Conservation (phyloP, 225 moss, liverwort and hornwort species). For the Bryoerythrophyllum caledonicum region DNA sequence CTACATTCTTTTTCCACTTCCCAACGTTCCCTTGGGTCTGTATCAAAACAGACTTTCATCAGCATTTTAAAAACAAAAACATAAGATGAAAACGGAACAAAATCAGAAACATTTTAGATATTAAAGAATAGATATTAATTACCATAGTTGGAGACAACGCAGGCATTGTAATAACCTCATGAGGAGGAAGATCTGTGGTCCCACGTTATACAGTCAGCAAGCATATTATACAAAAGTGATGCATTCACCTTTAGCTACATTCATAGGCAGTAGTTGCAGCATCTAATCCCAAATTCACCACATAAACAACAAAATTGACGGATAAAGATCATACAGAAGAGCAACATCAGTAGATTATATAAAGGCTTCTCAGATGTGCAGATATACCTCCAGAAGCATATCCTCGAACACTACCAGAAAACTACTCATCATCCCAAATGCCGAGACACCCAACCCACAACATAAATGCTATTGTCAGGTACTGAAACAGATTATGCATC, state of each 20-base stretch:
- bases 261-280: neutral
- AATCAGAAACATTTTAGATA: neutral
- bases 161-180: conserved; percentile 88
- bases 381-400: conserved; percentile 52
- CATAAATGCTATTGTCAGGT: conserved; percentile 22
- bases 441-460: conserved; percentile 23
- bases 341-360: neutral
- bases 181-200: conserved; percentile 61
- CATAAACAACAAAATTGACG: neutral
- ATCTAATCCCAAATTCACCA: conserved; percentile 2
- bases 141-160: conserved; percentile 99
- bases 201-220: conserved; percentile 13
- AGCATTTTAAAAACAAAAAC: conserved; percentile 7
- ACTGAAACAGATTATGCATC: neutral
- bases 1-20: conserved; percentile 93
- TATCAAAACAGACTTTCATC: conserved; percentile 14
- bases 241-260: conserved; percentile 8
- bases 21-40: conserved; percentile 94
- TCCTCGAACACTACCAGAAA: conserved; percentile 42
- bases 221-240: neutral
- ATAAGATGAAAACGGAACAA: conserved; percentile 5
- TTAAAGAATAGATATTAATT: conserved; percentile 5
- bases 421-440: conserved; percentile 35
- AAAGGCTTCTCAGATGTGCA: neutral
- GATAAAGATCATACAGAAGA: conserved; percentile 11